Base-by-base conservation (phyloP, 2,329 filamentous ascomycete species). In the Penicillium glabrum region DNA sequence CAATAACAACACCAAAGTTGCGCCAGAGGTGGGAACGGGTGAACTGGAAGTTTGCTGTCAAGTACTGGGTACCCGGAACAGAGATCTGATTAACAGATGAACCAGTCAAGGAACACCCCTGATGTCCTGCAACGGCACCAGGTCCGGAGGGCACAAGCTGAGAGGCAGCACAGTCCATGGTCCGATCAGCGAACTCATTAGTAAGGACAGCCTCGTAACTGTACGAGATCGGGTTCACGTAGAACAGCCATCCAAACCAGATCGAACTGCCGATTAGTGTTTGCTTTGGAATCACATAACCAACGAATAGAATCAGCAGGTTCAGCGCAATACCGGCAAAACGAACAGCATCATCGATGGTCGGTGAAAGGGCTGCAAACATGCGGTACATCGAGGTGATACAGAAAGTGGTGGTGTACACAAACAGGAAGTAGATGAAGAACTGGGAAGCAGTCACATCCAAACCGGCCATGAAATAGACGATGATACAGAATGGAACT, bases 1-100 rank as follows among this genome's bases (percentile, higher is more conserved):
- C 90, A 63, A 93, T 86, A 1, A 95, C 75, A 3, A 93, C 86
- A 31, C 88, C 90, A 66, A 90, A 91, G 69, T 93, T 92, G 3
- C 90, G 85, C 79, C 86, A 89, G 0, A 88, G 72, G 65, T 89
- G 79, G 26, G 73, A 75, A 19, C 84, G 76, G 0, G 80, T 79
- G 64, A 87, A 88, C 45, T 81, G 75, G 70, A 83, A 89, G 8
- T 79, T 79, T 0, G 78, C 77, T 10, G 75, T 63, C 2, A 88
- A 68, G 63, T 88, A 89, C 23, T 74, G 73, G 2, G 77, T 69
- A 33, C 86, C 86, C 31, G 78, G 65, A 13, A 89, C 81, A 3
- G 69, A 75, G 1, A 76, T 75, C 21, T 77, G 76, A 31, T 82
- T 83, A 13, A 83, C 70, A 24, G 74, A 67, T 11, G 85, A 81